Evolutionary conservation across 176 grass and related monocot genomes (phyloP), one percentile per base, ranked within the genome.

Genomic region (Tillandsia leiboldiana): DNA sequence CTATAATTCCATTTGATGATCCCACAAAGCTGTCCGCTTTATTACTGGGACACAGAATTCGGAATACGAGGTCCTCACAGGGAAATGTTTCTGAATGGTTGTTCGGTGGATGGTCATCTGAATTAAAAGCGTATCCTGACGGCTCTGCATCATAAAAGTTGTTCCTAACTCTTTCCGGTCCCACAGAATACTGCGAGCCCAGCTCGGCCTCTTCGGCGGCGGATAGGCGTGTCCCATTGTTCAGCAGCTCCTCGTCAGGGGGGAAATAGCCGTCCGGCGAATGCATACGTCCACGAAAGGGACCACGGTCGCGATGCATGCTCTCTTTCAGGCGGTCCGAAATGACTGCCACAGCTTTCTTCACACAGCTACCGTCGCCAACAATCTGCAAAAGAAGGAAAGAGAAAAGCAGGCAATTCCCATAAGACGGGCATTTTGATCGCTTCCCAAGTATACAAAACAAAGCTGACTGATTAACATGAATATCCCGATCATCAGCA

Each of bases 261-360:
- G 86, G 77, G 70, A 87, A 64, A 18, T 83, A 81, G 24, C 69
- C 74, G 7, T 97, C 93, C 70, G 88, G 84, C 53, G 88, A 91
- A 87, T 85, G 81, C 49, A 83, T 51, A n/a, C 93, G 78, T 48
- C 82, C 88, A 54, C 84, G 81, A 24, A 83, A 87, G 64, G 84
- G 80, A 72, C 93, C 86, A 71, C 93, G 88, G 67, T 97, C 93
- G 51, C 93, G 83, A 62, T 97, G 93, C 69, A 97, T 77, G 66
- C 93, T 97, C 81, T 97, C 94, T 67, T 90, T 97, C 77, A 97
- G 72, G 64, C 94, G 87, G 66, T 88, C 90, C 61, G 89, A 85
- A 29, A 97, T 87, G 50, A 87, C 81, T 26, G 51, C 84, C 29
- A 97, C 83, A 67, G 89, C 94, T 75, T 87, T 86, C 75, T 90